Percentiles rank a stretch among this genome's conserved stretches.
Evolutionary conservation across 192 early-diverging fungal genomes (phyloP).

Genomic region (Backusella australiensis): DNA sequence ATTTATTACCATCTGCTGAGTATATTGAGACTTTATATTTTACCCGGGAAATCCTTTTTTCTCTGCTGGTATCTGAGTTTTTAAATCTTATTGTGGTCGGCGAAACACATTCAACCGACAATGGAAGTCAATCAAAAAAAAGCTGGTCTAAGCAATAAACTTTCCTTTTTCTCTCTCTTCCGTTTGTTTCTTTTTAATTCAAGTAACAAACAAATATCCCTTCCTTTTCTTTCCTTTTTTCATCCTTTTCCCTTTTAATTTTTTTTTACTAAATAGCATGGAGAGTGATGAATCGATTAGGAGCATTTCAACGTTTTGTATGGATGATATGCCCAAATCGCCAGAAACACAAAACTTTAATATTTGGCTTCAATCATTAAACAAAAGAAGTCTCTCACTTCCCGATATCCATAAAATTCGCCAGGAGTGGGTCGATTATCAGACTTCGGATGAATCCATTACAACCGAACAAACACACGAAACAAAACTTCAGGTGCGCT

Average conservation of each 20-base stretch:
- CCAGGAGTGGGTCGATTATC: constrained; percentile 13
- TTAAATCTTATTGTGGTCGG: background rate
- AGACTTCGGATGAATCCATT: constrained; percentile 8
- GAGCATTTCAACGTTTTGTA: background rate
- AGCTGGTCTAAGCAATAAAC: background rate
- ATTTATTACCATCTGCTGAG: background rate
- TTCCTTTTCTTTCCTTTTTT: background rate
- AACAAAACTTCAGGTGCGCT: background rate
- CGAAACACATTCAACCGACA: background rate
- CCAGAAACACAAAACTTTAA: constrained; percentile 1
- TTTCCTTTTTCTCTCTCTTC: constrained; percentile 1
- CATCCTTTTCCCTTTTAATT: background rate
- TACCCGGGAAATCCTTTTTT: background rate
- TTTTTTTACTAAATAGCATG: background rate
- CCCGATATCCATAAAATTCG: constrained; percentile 22
- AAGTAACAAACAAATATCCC: background rate
- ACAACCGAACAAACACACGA: constrained; percentile 1
- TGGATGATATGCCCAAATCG: background rate
- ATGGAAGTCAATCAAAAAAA: background rate
- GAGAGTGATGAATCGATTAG: background rate
- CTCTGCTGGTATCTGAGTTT: background rate
- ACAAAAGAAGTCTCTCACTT: constrained; percentile 17
- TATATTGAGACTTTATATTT: background rate
- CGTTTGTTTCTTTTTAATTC: background rate
- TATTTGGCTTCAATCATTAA: background rate